Percentiles rank a stretch among this genome's conserved stretches.
Evolutionary conservation across 2,329 filamentous ascomycete genomes (phyloP).

Genomic region (Fusarium humuli): DNA sequence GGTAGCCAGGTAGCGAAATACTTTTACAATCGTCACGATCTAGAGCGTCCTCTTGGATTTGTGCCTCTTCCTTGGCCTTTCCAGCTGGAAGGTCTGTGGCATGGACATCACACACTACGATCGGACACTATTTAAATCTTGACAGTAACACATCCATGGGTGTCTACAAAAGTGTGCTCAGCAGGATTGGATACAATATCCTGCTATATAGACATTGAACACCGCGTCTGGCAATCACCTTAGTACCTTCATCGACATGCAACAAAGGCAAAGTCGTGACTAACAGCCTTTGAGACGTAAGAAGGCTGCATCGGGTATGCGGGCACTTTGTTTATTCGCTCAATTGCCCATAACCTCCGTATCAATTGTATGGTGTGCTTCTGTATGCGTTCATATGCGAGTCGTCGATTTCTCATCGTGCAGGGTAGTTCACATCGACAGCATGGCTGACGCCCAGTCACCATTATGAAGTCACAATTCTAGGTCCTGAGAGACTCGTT

Average conservation of each 20-base stretch:
- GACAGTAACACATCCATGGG: too few species aligned
- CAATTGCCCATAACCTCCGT: background rate
- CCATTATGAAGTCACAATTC: too few species aligned
- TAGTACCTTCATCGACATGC: background rate
- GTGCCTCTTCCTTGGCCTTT: background rate
- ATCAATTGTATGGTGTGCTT: background rate
- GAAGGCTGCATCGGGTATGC: too few species aligned
- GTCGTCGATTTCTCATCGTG: background rate
- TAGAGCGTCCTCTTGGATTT: background rate
- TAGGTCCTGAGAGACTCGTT: fast-evolving
- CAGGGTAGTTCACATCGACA: too few species aligned
- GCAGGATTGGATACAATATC: too few species aligned
- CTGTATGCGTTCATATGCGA: too few species aligned
- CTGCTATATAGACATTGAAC: too few species aligned
- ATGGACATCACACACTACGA: fast-evolving
- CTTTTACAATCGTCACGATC: background rate
- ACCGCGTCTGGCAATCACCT: too few species aligned
- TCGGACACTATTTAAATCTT: background rate
- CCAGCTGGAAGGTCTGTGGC: fast-evolving
- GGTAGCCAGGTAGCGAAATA: background rate
- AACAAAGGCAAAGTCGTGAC: background rate
- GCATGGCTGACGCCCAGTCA: too few species aligned
- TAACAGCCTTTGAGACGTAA: background rate
- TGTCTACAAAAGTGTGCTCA: background rate
- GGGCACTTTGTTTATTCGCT: background rate